Evolutionary conservation across 495 filamentous ascomycete species (phyloP).

Genomic region (Neurospora hispaniola): DNA sequence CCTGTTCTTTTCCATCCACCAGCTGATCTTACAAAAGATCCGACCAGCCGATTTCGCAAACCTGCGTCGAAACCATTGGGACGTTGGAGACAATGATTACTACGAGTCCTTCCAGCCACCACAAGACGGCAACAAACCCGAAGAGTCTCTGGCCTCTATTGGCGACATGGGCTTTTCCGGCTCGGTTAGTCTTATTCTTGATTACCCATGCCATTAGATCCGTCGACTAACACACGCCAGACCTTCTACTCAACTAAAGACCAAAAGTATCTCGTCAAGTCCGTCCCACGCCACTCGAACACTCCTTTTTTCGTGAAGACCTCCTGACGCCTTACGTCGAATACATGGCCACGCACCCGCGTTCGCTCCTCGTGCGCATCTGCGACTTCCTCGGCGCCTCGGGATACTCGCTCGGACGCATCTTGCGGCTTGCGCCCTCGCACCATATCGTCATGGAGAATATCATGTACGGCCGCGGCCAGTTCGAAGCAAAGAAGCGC

Average conservation of each 20-base stretch:
- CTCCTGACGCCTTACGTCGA: slow-evolving; percentile 49
- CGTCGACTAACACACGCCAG: slow-evolving; percentile 6
- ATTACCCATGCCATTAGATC: too few species aligned
- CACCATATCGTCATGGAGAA: slow-evolving; percentile 71
- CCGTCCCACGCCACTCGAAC: slow-evolving; percentile 52
- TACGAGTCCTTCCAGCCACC: slow-evolving; percentile 13
- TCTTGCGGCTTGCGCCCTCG: slow-evolving; percentile 44
- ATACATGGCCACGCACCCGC: slow-evolving; percentile 46
- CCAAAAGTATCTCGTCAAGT: slow-evolving; percentile 53
- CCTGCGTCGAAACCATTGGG: slow-evolving; percentile 20
- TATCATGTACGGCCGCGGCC: slow-evolving; percentile 43
- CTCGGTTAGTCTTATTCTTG: slow-evolving; percentile 11
- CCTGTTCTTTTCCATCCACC: slow-evolving; percentile 28
- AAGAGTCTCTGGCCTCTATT: slow-evolving; percentile 19
- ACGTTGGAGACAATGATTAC: slow-evolving; percentile 18
- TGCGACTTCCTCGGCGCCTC: slow-evolving; percentile 52
- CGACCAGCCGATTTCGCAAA: slow-evolving; percentile 28
- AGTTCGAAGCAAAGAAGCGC: slow-evolving; percentile 22
- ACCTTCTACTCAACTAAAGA: slow-evolving; percentile 59
- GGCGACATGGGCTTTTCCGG: slow-evolving; percentile 29
- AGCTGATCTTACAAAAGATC: slow-evolving; percentile 26
- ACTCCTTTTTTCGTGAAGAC: slow-evolving; percentile 56
- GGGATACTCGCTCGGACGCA: slow-evolving; percentile 40
- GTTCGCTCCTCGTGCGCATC: slow-evolving; percentile 54
- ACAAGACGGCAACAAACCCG: slow-evolving; percentile 1